These are phyloP conservation scores for Rubroboletus pulcherrimus DNA, from an alignment of 768 basidiomycete species.

Conservation along the genomic window DNA sequence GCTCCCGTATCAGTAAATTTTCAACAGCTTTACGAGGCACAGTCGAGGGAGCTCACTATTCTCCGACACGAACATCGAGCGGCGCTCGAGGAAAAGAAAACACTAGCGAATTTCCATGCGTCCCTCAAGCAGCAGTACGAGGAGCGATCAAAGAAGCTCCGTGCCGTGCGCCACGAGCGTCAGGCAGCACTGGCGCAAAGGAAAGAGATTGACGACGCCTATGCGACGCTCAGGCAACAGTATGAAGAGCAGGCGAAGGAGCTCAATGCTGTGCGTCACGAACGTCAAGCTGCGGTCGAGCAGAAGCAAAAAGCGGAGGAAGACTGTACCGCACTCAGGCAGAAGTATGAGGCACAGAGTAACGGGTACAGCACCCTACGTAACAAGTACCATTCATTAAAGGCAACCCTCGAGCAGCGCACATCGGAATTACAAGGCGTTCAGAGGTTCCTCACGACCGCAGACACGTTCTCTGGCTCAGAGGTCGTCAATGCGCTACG, in stretches of 20 bases:
- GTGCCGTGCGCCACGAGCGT: slow-evolving; percentile 1
- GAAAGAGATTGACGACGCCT: slow-evolving; percentile 9
- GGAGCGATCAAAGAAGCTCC: slow-evolving; percentile 2
- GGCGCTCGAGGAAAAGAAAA: slow-evolving; percentile 7
- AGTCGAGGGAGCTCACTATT: slow-evolving; percentile 3
- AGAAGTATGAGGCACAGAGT: slow-evolving; percentile 11
- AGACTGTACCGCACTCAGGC: neutral
- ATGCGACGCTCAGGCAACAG: slow-evolving; percentile 17
- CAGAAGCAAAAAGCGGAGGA: slow-evolving; percentile 4
- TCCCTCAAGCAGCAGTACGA: slow-evolving; percentile 7
- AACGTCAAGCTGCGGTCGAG: slow-evolving; percentile 1
- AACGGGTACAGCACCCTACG: slow-evolving; percentile 11
- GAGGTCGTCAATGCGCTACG: slow-evolving; percentile 43
- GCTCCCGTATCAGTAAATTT: neutral
- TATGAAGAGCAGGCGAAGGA: slow-evolving; percentile 11
- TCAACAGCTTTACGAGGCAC: slow-evolving; percentile 1
- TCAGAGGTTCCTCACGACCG: slow-evolving; percentile 41
- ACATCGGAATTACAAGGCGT: slow-evolving; percentile 40
- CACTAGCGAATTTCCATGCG: neutral
- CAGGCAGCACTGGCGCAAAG: neutral
- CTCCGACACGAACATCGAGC: slow-evolving; percentile 2
- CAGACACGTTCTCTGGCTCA: slow-evolving; percentile 39
- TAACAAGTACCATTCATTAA: slow-evolving; percentile 11
- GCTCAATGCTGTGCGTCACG: slow-evolving; percentile 1
- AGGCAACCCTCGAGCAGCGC: slow-evolving; percentile 34